A percentile compares a stretch with the other conserved stretches of the same genome.
phyloP scores from a whole-genome alignment of 2,329 filamentous ascomycete genomes.

The Zymoseptoria pseudotritici region DNA sequence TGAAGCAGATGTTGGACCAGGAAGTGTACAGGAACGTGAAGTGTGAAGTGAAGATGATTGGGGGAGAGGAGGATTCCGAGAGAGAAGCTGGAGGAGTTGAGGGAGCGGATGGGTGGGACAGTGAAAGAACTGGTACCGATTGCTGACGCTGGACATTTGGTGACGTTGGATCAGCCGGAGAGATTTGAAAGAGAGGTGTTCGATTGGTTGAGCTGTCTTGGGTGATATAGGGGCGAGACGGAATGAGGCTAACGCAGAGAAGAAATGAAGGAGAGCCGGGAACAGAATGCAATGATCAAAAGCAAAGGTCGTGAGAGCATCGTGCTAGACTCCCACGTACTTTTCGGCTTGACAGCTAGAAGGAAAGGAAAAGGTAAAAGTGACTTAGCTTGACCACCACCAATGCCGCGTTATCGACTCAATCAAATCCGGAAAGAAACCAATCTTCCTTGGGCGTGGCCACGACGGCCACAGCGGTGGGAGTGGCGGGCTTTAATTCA shows the following conservation, averaged over 20 bases:
- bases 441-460: constrained; percentile 2
- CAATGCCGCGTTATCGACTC: neutral
- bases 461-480: neutral
- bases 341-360: neutral
- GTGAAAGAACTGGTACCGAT: constrained; percentile 31
- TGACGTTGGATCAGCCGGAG: constrained; percentile 39
- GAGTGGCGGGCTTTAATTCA: neutral
- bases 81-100: constrained; percentile 31
- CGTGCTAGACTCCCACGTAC: neutral
- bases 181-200: constrained; percentile 35
- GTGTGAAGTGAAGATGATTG: constrained; percentile 35
- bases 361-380: neutral
- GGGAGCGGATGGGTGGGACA: constrained; percentile 23
- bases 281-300: neutral
- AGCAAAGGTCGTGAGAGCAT: no score
- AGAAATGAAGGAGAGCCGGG: neutral
- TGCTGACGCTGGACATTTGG: constrained; percentile 38
- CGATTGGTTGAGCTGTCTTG: constrained; percentile 23
- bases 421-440: constrained; percentile 27
- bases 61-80: constrained; percentile 39
- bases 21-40: constrained; percentile 30
- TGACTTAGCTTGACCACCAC: neutral
- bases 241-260: neutral
- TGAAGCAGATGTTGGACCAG: constrained; percentile 34
- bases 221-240: neutral